Base-by-base conservation (phyloP, 805 yeast species). In the Candida rishiriensis region DNA sequence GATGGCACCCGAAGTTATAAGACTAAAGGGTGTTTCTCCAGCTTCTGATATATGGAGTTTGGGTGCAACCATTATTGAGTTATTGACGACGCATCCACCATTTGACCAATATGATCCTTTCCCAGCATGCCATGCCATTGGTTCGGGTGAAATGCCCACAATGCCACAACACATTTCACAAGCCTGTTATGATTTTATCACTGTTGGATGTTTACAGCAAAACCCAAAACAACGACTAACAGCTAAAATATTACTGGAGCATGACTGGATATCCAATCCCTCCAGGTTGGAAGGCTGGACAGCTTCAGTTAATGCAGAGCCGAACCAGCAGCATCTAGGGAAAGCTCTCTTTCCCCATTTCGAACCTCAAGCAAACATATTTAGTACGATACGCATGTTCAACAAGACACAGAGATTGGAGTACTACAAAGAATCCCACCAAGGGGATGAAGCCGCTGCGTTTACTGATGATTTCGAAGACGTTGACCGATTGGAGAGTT, bases 31-130 rank as follows among this genome's bases (percentile, higher is more conserved):
- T 3, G 85, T 91, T 1, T 83, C 95, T 10, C 79, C 91, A 0
- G 85, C 95, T 2, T 87, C 96, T 2, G 99, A 93, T 66, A 78
- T 86, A 28, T 86, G 93, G 98, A 86, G 96, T 8, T 64, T 93
- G 26, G 99, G 98, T 3, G 95, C 97, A n/a, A 91, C 98, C 0
- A 77, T 90, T 3, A 78, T 91, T 2, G 99, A 93, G 61, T 69
- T 93, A 35, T 68, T 88, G 41, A 84, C 96, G 0, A 95, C 88
- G 0, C 74, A 79, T 40, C 98, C 99, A 0, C 97, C 97, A 0
- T 88, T 88, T 56, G 83, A 83, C 49, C 81, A 87, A 37, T 67
- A 81, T 41, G 80, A 81, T 46, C 83, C 85, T 10, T 81, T 86
- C 81, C 84, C 88, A 1, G 88, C 93, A 0, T 69, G 88, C 46